Base-by-base conservation (phyloP, 805 yeast genomes). In the Nakazawaea molendinolei region DNA sequence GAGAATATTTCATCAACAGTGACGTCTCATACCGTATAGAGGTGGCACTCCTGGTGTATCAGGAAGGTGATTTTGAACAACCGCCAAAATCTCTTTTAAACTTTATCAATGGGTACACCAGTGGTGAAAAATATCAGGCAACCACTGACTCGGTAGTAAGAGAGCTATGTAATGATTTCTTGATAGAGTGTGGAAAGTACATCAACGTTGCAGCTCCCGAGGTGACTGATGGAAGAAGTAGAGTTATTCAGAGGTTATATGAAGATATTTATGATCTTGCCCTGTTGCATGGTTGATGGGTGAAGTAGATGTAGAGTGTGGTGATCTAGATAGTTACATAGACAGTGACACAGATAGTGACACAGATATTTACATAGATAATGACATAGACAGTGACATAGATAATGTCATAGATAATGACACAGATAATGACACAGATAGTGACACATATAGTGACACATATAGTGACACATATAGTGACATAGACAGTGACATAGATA, bases 11-110 rank as follows among this genome's bases (percentile, higher is more conserved):
- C 0, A 54, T 86, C 3, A 69, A 65, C 27, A 62, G 58, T 1
- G 72, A 69, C 3, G 53, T 78, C 1, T 85, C 95, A 9, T 87
- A 79, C 52, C 62, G 96, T 34, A 72, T 86, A 0, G 76, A 78
- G 40, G 76, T 89, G 2, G 95, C 87, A 0, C 55, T 89, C 24
- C 85, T 92, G 3, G 63, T 69, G 0, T 40, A 69, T 1, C 75
- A 72, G 43, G 69, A 65, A 36, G 41, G 39, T 23, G 31, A 27
- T 2, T 7, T 31, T 22, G n/a, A n/a, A n/a, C n/a, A 14, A 1
- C 44, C 53, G 16, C 62, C 71, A 0, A 44, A 54, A 24, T 52
- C 57, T 26, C 47, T 73, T 8, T 38, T 45, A n/a, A 58, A 61
- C 2, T 58, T 66, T 18, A 50, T 70, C 4, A 60, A 58, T 36